These are phyloP conservation scores for Debaryomyces subglobosus DNA, from an alignment of 1,139 yeast genomes.

Conservation along the genomic window DNA sequence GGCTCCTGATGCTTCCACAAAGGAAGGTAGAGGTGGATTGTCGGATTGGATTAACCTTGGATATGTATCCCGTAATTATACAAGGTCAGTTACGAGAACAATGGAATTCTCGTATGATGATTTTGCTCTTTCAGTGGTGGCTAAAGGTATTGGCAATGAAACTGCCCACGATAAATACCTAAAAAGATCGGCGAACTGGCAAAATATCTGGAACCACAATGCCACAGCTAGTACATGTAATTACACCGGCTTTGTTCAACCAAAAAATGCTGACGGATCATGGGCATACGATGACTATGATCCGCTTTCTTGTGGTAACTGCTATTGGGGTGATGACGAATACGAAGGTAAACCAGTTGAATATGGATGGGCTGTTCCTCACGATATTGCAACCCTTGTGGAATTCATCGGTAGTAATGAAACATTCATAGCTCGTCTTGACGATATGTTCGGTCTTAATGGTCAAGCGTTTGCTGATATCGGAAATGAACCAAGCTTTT, in stretches of 20 bases:
- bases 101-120: conserved; percentile 44
- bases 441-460: conserved; percentile 37
- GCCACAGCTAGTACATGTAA: conserved; percentile 21
- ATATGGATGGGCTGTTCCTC: conserved; percentile 39
- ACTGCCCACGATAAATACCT: conserved; percentile 32
- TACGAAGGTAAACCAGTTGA: conserved; percentile 35
- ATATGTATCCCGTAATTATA: conserved; percentile 30
- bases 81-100: conserved; percentile 39
- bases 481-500: conserved; percentile 40
- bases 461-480: conserved; percentile 34
- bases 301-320: conserved; percentile 32
- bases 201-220: conserved; percentile 39
- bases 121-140: conserved; percentile 37
- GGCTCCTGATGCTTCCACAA: conserved; percentile 32
- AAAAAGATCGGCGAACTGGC: conserved; percentile 39
- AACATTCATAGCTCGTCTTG: conserved; percentile 30
- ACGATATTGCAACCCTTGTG: conserved; percentile 33
- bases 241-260: conserved; percentile 39
- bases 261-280: conserved; percentile 32
- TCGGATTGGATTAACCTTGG: conserved; percentile 35
- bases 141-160: conserved; percentile 30
- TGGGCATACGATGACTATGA: conserved; percentile 28
- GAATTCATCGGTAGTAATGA: conserved; percentile 30
- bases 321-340: conserved; percentile 36
- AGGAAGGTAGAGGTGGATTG: conserved; percentile 36